Conservation (phyloP, 116 monocot genomes). For the Thalassia testudinum region DNA sequence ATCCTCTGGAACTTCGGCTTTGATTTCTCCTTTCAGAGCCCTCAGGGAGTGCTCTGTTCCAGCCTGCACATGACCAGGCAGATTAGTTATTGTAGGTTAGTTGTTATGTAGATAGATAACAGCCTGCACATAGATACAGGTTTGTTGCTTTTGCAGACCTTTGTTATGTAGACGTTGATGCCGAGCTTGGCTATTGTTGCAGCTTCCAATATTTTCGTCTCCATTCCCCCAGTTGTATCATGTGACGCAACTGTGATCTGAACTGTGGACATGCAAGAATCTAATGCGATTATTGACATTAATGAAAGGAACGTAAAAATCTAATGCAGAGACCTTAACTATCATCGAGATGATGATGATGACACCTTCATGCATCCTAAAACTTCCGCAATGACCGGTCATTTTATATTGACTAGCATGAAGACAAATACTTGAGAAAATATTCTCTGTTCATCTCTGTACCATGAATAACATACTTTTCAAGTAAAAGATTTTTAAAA, state of each 20-base stretch:
- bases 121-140: neutral
- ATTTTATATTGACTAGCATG: no score
- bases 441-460: no score
- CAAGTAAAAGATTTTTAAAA: no score
- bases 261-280: constrained; percentile 28
- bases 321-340: neutral
- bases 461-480: no score
- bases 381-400: no score
- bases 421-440: no score
- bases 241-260: constrained; percentile 73
- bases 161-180: constrained; percentile 80
- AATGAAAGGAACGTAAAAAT: no score
- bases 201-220: constrained; percentile 82
- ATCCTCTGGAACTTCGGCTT: constrained; percentile 17
- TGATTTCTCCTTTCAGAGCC: constrained; percentile 54
- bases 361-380: no score
- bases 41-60: constrained; percentile 52
- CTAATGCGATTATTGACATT: neutral
- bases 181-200: constrained; percentile 74
- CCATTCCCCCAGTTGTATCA: constrained; percentile 97
- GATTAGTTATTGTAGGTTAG: neutral
- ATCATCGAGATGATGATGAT: no score
- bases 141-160: constrained; percentile 34
- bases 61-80: constrained; percentile 22
- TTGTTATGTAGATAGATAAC: neutral